Conservation (phyloP, 331 rosid species). For the Malus hybrid region DNA sequence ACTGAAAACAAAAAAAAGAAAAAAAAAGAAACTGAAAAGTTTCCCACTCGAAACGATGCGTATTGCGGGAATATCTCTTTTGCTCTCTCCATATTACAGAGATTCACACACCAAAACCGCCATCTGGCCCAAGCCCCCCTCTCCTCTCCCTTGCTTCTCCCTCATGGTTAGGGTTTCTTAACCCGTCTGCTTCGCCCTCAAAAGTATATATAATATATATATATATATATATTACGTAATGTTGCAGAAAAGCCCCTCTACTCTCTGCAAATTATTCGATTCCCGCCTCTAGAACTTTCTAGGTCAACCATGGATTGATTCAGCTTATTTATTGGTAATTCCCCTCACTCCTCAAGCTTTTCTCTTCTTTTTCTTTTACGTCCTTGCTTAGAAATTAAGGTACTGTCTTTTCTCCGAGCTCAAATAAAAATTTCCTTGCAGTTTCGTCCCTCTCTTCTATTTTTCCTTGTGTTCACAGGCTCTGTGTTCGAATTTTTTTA, state of each 20-base stretch:
- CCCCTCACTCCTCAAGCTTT: not conserved
- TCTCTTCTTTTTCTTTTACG: not conserved
- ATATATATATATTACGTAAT: not conserved
- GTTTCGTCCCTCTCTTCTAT: not conserved
- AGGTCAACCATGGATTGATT: constrained; percentile 45
- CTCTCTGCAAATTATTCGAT: constrained; percentile 14
- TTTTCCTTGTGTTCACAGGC: not conserved
- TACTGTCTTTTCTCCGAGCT: not conserved
- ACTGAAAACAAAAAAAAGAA: not conserved
- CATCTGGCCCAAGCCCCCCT: constrained; percentile 4
- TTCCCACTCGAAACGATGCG: constrained; percentile 32
- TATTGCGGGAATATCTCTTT: constrained; percentile 24
- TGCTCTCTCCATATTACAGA: not conserved
- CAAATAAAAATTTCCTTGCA: not conserved
- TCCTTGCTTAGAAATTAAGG: not conserved
- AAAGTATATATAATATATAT: not conserved
- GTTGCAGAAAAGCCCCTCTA: constrained; percentile 23
- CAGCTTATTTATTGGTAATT: constrained; percentile 29
- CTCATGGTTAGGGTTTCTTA: constrained; percentile 69
- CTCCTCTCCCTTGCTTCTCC: not conserved
- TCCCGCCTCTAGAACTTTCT: constrained; percentile 14
- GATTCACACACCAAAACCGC: constrained; percentile 30
- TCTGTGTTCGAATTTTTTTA: not conserved
- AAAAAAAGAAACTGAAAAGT: not conserved
- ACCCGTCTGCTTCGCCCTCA: constrained; percentile 12